Base-by-base conservation (phyloP, 345 rosid genomes). In the Viola odorata region DNA sequence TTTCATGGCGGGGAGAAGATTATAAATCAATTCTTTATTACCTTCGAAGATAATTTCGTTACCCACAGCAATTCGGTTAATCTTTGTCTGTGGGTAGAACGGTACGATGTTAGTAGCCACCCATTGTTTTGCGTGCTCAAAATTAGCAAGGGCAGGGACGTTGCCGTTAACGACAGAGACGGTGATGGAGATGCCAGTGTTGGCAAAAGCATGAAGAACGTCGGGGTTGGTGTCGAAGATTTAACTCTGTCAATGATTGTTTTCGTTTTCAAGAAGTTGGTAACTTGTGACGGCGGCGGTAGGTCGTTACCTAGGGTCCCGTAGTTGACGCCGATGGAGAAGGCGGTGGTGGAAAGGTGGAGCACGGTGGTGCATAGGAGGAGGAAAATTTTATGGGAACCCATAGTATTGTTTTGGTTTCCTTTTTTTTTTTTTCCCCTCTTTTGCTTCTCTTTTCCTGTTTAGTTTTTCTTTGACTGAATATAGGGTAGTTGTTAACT, bases 21-120 rank as follows among this genome's bases (percentile, higher is more conserved):
- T 78, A 32, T 60, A 37, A 45, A 88, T 71, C 66, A 69, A 68
- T 13, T 54, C 69, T 15, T 62, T 72, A 13, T 73, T 77, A 41
- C 69, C 80, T 12, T 67, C 38, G 11, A 80, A 79, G 37, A 88
- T 13, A 32, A 91, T 71, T 68, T 91, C 97, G 47, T 84, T 91
- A 0, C 97, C 97, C 12, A 91, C 80, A 0, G 70, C 74, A 14
- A 91, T 71, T 45, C 81, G 73, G 41, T 77, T 79, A 56, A 91
- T 83, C 73, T 57, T 82, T 5, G 98, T 91, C 58, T 69, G 77
- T 12, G 86, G 90, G 60, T 90, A 71, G 73, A 67, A 84, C 37
- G 97, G 97, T 6, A 47, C 54, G 1, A 90, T 77, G 36, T 87
- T 79, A 1, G 60, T 50, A 6, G 72, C 56, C 15, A 87, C 85